A percentile compares a stretch with the other conserved stretches of the same genome.
These are phyloP conservation scores for Suillus bovinus DNA, from an alignment of 768 basidiomycete genomes.

Conservation along the genomic window DNA sequence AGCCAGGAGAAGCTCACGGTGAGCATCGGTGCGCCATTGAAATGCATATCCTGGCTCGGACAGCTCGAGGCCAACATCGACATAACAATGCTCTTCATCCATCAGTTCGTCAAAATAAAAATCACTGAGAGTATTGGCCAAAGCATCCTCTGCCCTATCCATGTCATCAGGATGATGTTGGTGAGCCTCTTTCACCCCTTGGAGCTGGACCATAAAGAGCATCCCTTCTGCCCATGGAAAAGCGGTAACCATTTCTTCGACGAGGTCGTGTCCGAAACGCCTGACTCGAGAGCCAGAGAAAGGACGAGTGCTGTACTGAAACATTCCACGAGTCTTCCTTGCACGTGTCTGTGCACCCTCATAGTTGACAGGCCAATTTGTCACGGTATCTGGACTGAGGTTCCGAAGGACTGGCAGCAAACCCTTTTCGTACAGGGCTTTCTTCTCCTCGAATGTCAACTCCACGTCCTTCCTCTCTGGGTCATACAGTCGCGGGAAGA, in stretches of 20 bases:
- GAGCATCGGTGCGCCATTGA: constrained; percentile 5
- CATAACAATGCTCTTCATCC: background rate
- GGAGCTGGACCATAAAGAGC: background rate
- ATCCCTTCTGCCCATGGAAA: background rate
- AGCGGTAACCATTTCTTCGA: too few species aligned
- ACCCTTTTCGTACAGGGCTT: background rate
- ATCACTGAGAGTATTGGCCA: background rate
- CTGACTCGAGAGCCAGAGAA: background rate
- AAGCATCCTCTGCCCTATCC: background rate
- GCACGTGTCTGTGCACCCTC: background rate
- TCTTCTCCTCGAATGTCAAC: background rate
- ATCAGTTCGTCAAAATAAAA: background rate
- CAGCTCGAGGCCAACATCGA: constrained; percentile 4
- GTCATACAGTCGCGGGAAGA: background rate
- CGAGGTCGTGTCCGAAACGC: background rate
- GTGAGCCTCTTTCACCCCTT: constrained; percentile 3
- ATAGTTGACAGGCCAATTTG: constrained; percentile 7
- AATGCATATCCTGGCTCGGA: background rate
- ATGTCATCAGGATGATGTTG: background rate
- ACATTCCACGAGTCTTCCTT: background rate
- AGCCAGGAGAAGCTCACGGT: background rate
- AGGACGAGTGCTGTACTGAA: background rate
- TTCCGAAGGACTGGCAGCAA: background rate
- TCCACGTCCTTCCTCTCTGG: background rate
- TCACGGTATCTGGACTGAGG: background rate